Evolutionary conservation across 805 yeast genomes (phyloP).

Genomic region (Cyberlindnera mrakii): DNA sequence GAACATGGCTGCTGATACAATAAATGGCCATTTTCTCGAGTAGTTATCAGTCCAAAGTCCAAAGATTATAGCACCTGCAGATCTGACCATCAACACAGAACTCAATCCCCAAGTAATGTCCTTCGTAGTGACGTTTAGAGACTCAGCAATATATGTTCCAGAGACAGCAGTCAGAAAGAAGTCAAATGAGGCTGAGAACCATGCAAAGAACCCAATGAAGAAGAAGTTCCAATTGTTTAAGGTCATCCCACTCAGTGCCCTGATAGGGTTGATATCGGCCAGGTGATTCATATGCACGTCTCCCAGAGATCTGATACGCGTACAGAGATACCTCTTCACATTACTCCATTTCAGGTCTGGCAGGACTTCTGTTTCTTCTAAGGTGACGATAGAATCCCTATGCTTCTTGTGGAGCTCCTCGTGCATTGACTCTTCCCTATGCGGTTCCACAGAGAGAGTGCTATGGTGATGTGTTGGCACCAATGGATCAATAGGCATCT

Average conservation of each 20-base stretch:
- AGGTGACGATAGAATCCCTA: no score
- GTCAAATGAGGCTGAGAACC: constrained; percentile 73
- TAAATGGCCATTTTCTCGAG: constrained; percentile 66
- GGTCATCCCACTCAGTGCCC: constrained; percentile 32
- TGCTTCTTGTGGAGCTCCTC: no score
- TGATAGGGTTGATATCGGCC: constrained; percentile 36
- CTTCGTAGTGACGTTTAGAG: constrained; percentile 38
- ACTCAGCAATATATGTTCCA: constrained; percentile 43
- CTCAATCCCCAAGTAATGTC: constrained; percentile 71
- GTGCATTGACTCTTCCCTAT: no score
- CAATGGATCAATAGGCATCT: no score
- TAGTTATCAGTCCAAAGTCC: constrained; percentile 57
- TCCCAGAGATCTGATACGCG: constrained; percentile 22
- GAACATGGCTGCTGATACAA: constrained; percentile 44
- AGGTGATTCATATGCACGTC: constrained; percentile 18
- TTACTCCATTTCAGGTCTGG: no score
- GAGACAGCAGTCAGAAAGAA: constrained; percentile 59
- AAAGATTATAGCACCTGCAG: constrained; percentile 63
- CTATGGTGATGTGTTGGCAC: no score
- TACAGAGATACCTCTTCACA: constrained; percentile 9
- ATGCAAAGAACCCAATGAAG: constrained; percentile 51
- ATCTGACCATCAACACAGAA: constrained; percentile 63
- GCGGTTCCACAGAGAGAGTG: no score
- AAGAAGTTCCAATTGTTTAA: constrained; percentile 49
- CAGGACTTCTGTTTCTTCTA: no score